Conservation (phyloP, 1,139 yeast species). For the Pichia sp. region DNA sequence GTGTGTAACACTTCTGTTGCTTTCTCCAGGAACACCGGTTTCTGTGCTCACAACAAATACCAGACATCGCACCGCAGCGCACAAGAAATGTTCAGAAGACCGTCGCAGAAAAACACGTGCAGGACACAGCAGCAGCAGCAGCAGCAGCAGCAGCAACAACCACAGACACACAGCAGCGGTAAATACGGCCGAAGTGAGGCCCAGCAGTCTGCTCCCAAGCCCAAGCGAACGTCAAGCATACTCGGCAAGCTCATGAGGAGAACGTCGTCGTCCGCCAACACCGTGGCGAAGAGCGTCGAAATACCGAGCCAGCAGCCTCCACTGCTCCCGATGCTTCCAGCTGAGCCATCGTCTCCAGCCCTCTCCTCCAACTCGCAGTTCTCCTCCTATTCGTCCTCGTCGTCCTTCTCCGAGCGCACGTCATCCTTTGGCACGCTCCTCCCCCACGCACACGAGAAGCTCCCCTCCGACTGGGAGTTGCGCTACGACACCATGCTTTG, state of each 20-base stretch:
- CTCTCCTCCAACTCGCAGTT: constrained; percentile 3
- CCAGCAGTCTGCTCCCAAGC: neutral
- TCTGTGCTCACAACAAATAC: too few species aligned
- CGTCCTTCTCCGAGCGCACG: neutral
- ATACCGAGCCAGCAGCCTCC: neutral
- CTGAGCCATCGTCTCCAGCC: constrained; percentile 1
- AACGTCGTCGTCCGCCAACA: neutral
- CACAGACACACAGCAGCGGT: too few species aligned
- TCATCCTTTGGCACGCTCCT: neutral
- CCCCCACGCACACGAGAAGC: neutral
- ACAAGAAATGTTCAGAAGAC: neutral
- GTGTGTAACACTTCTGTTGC: too few species aligned
- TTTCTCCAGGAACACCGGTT: too few species aligned
- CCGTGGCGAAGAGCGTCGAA: neutral
- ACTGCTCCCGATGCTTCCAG: neutral
- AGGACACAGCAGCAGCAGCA: neutral
- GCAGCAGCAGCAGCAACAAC: neutral
- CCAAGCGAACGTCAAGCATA: constrained; percentile 3
- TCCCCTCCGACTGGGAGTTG: constrained; percentile 32
- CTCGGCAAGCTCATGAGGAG: neutral
- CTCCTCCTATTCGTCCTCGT: neutral
- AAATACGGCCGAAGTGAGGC: too few species aligned
- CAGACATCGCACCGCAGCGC: too few species aligned
- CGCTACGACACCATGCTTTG: constrained; percentile 31
- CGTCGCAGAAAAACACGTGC: neutral